Conservation (phyloP, 352 stramenopile species). For the Aphanomyces euteiches region DNA sequence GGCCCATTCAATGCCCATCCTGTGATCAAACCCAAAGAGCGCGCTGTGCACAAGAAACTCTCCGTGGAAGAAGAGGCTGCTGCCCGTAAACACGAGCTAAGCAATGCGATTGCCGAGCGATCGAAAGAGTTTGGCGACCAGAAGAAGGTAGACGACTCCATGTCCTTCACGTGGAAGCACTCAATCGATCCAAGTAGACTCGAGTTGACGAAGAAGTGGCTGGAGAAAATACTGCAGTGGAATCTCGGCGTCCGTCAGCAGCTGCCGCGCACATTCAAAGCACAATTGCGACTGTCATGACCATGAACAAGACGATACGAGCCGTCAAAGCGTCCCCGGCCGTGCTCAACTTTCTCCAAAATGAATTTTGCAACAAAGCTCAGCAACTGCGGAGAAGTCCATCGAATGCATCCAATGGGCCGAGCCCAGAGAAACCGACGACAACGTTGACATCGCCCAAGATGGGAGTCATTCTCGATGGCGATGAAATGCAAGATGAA, state of each 20-base stretch:
- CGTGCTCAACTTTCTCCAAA: slow-evolving; percentile 63
- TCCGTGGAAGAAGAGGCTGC: slow-evolving; percentile 70
- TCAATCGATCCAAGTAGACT: neutral
- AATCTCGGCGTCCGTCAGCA: neutral
- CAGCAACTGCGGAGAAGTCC: slow-evolving; percentile 23
- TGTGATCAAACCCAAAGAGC: slow-evolving; percentile 48
- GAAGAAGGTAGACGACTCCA: slow-evolving; percentile 4
- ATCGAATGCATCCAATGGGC: slow-evolving; percentile 18
- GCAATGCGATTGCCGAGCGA: slow-evolving; percentile 56
- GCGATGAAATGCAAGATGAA: slow-evolving; percentile 19
- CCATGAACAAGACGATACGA: slow-evolving; percentile 34
- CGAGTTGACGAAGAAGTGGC: too few species aligned
- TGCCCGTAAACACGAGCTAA: slow-evolving; percentile 55
- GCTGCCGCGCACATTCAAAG: neutral
- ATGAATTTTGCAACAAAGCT: slow-evolving; percentile 57
- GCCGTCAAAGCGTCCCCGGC: slow-evolving; percentile 53
- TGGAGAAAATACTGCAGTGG: neutral
- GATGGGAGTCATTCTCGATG: neutral
- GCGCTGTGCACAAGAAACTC: slow-evolving; percentile 71
- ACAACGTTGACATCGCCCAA: neutral
- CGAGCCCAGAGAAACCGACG: slow-evolving; percentile 25
- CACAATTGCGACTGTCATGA: neutral
- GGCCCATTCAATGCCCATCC: slow-evolving; percentile 53
- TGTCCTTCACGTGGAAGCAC: neutral
- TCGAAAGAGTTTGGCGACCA: slow-evolving; percentile 46